Conservation (phyloP, 108 stramenopile species). For the Skeletonema grethae region DNA sequence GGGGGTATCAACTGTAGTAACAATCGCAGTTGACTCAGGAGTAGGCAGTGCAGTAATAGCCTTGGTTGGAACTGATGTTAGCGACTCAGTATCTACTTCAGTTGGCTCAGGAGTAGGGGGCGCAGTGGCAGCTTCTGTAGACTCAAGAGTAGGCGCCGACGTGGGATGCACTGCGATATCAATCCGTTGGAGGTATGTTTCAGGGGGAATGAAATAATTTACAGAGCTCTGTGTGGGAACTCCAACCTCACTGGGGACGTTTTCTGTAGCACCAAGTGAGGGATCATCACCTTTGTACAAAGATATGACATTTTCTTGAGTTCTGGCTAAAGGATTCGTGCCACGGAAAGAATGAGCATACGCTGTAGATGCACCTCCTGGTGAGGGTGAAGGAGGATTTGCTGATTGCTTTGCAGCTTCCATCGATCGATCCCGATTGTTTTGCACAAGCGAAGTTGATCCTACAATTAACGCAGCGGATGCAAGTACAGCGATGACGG, state of each 20-base stretch:
- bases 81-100: background rate
- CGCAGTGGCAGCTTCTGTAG: too few relatives aligned
- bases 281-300: too few relatives aligned
- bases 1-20: background rate
- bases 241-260: background rate
- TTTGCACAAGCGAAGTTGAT: background rate
- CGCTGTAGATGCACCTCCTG: background rate
- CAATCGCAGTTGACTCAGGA: too few relatives aligned
- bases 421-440: background rate
- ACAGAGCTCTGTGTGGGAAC: background rate
- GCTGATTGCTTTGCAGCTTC: background rate
- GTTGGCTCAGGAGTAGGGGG: background rate
- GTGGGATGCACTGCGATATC: too few relatives aligned
- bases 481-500: background rate
- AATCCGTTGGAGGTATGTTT: background rate
- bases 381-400: background rate
- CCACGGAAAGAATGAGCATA: background rate
- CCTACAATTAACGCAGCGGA: background rate
- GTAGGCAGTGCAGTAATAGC: too few relatives aligned
- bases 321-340: background rate
- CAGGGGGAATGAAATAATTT: background rate
- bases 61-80: too few relatives aligned
- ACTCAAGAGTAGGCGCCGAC: background rate
- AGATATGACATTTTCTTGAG: background rate
- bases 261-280: too few relatives aligned